Conservation (phyloP, 768 basidiomycete genomes). For the Chalciporus chontae region DNA sequence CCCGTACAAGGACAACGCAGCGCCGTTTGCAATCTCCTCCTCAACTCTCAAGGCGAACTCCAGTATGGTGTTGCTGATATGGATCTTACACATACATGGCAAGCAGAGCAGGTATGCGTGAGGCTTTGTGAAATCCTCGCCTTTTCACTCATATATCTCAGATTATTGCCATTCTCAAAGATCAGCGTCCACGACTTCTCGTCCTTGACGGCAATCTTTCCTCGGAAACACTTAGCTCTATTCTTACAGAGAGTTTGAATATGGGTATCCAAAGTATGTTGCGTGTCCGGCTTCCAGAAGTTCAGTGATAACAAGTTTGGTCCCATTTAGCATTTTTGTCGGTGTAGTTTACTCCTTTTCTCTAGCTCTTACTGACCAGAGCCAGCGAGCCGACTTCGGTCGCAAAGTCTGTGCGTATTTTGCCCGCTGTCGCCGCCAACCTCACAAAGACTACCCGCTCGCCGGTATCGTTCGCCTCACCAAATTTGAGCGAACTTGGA, state of each 20-base stretch:
- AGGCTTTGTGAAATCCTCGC: background rate
- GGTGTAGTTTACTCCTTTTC: slow-evolving; percentile 22
- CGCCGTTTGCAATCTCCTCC: slow-evolving; percentile 83
- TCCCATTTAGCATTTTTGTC: slow-evolving; percentile 68
- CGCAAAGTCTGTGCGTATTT: slow-evolving; percentile 68
- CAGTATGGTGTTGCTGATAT: slow-evolving; percentile 92
- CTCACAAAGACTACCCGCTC: slow-evolving; percentile 32
- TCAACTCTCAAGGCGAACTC: slow-evolving; percentile 69
- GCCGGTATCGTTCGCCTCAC: slow-evolving; percentile 72
- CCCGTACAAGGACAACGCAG: slow-evolving; percentile 43
- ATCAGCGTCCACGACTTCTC: slow-evolving; percentile 53
- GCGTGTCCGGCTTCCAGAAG: background rate
- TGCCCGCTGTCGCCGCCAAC: slow-evolving; percentile 54
- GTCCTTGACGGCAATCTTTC: slow-evolving; percentile 78
- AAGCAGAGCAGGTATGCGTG: slow-evolving; percentile 39
- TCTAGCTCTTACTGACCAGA: slow-evolving; percentile 4
- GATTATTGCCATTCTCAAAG: slow-evolving; percentile 49
- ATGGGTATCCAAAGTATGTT: slow-evolving; percentile 52
- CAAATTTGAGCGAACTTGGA: slow-evolving; percentile 78
- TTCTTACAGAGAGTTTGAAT: slow-evolving; percentile 51
- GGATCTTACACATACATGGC: slow-evolving; percentile 57
- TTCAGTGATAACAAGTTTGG: slow-evolving; percentile 2
- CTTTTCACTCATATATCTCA: slow-evolving; percentile 23
- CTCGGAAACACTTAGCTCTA: slow-evolving; percentile 43
- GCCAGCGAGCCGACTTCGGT: slow-evolving; percentile 91